phyloP scores from a whole-genome alignment of 306 rosid species.

The Ormosia semicastrata region DNA sequence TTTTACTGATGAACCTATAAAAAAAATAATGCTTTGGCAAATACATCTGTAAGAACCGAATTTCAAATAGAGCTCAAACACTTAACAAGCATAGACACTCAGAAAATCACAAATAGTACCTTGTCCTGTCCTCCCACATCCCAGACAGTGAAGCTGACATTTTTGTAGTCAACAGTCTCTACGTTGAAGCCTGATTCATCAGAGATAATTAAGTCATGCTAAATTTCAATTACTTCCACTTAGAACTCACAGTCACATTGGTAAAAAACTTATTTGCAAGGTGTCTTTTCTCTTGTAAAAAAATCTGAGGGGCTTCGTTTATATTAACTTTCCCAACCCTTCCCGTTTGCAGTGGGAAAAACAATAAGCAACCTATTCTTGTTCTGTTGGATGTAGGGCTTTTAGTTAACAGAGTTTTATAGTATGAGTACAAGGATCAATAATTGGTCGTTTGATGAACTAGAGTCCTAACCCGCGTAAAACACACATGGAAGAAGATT shows the following conservation, averaged over 20 bases:
- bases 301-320: too few species aligned
- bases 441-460: not conserved
- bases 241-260: too few species aligned
- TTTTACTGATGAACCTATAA: not conserved
- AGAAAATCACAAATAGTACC: slow-evolving; percentile 36
- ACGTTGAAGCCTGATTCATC: slow-evolving; percentile 73
- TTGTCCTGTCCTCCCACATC: slow-evolving; percentile 96
- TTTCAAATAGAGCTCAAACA: not conserved
- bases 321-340: too few species aligned
- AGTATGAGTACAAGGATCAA: not conserved
- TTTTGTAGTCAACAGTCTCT: slow-evolving; percentile 89
- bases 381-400: not conserved
- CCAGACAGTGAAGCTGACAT: slow-evolving; percentile 93
- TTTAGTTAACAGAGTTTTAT: not conserved
- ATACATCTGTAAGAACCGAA: not conserved
- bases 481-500: not conserved
- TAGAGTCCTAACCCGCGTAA: not conserved
- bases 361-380: not conserved
- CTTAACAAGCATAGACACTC: not conserved
- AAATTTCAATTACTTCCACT: not conserved
- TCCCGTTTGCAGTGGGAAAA: not conserved
- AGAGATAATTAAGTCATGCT: not conserved
- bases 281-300: too few species aligned
- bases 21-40: not conserved
- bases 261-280: too few species aligned